These are phyloP conservation scores for Tuber brumale DNA, from an alignment of 495 filamentous ascomycete genomes.

Conservation along the genomic window DNA sequence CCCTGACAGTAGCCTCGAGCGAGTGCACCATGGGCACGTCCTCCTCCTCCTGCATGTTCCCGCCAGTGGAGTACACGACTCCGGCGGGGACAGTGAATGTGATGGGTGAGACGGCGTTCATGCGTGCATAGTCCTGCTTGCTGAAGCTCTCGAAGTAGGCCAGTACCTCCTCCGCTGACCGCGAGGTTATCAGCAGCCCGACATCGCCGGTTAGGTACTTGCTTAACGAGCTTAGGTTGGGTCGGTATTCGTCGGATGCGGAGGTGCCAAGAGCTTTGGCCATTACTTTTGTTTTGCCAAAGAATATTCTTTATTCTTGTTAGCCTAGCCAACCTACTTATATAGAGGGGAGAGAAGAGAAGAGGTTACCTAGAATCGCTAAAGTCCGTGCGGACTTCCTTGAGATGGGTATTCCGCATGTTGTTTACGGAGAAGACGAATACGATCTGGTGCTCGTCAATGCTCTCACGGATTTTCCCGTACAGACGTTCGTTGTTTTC, in stretches of 20 bases:
- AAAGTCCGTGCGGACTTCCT: conserved; percentile 79
- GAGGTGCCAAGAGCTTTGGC: conserved; percentile 75
- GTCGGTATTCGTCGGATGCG: conserved; percentile 67
- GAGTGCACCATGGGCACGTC: conserved; percentile 82
- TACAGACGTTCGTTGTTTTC: conserved; percentile 84
- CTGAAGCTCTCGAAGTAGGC: conserved; percentile 62
- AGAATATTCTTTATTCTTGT: conserved; percentile 64
- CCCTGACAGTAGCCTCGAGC: conserved; percentile 77
- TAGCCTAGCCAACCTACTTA: conserved; percentile 2
- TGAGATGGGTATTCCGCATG: conserved; percentile 97
- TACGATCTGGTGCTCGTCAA: conserved; percentile 79
- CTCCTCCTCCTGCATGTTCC: conserved; percentile 67
- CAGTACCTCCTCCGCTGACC: conserved; percentile 55
- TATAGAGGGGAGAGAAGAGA: not conserved
- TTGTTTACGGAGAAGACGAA: conserved; percentile 93
- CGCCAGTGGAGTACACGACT: conserved; percentile 62
- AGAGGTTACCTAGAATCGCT: conserved; percentile 65
- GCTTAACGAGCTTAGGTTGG: conserved; percentile 61
- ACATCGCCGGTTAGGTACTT: conserved; percentile 72
- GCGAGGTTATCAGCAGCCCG: conserved; percentile 83
- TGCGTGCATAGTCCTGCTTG: conserved; percentile 78
- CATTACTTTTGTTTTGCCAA: conserved; percentile 98
- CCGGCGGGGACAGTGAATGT: conserved; percentile 73
- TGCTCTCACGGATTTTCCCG: conserved; percentile 74
- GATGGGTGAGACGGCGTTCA: conserved; percentile 66